Conservation (phyloP, 805 yeast genomes). For the Alloascoidea hylecoeti region DNA sequence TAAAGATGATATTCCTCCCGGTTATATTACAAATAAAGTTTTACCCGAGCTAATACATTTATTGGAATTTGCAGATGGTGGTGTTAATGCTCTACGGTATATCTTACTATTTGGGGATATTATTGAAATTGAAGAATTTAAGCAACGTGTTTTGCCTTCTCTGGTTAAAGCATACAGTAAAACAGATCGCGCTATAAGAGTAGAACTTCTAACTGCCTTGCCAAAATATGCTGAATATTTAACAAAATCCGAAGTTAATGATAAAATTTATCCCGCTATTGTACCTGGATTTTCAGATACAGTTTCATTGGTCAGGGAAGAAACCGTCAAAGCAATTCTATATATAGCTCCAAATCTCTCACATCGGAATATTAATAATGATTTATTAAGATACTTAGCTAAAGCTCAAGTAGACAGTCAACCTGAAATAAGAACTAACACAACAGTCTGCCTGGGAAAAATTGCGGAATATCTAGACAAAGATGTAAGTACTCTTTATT, state of each 20-base stretch:
- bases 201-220: constrained; percentile 52
- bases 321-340: constrained; percentile 56
- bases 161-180: constrained; percentile 48
- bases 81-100: constrained; percentile 13
- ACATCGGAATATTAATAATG: constrained; percentile 77
- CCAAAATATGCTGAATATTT: constrained; percentile 37
- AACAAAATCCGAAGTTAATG: constrained; percentile 48
- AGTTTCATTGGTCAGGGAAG: constrained; percentile 66
- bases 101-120: constrained; percentile 18
- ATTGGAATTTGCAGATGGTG: constrained; percentile 18
- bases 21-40: constrained; percentile 43
- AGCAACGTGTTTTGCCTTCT: constrained; percentile 37
- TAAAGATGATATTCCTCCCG: constrained; percentile 25
- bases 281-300: constrained; percentile 81
- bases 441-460: constrained; percentile 53
- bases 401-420: constrained; percentile 66
- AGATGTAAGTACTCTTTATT: constrained; percentile 5
- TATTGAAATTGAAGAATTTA: constrained; percentile 19
- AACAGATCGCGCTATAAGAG: constrained; percentile 66
- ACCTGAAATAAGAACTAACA: constrained; percentile 66
- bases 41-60: constrained; percentile 56
- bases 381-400: constrained; percentile 66
- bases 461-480: constrained; percentile 43
- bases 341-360: constrained; percentile 48
- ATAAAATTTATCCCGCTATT: constrained; percentile 50